Base-by-base conservation (phyloP, 1,284 basidiomycete genomes). In the Butyriboletus appendiculatus region DNA sequence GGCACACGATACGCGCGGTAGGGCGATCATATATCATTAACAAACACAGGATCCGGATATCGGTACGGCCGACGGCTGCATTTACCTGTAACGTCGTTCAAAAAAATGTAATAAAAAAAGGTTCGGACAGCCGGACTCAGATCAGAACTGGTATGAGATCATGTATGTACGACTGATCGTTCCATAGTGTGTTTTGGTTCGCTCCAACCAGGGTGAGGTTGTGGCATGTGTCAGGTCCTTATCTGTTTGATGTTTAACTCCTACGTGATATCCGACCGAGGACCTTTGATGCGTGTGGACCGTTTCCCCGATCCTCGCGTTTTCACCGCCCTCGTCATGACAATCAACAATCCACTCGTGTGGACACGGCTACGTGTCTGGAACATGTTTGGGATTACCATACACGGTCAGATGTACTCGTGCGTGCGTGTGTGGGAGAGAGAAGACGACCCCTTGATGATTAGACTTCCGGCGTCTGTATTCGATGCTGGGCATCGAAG, bases 381-480 rank as follows among this genome's bases (percentile, higher is more conserved):
- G 30, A 55, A 62, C 57, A 34, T 38, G 62, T 64, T 64, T 62
- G 45, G 48, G 18, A 35, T 45, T 24, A 32, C 39, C 35, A 42
- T 43, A 39, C 26, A n/a, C n/a, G n/a, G n/a, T n/a, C 32, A 33
- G 14, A 10, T 11, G 30, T 14, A 32, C 12, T 32, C 30, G 12
- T 32, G 30, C 30, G 12, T 32, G 30, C 5, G 5, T 32, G 30
- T 24, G 40, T 24, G 50, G 9, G 48, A 1, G 28, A 16, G 32
- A 32, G 43, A 32, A 18, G 28, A 33, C 24, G 45, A 28, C 18
- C 37, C 40, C 40, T 43, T 51, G 57, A 46, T 30, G 16, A 46
- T 62, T 59, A 59, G 51, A 62, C 60, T 62, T 59, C 39, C 39
- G 40, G 57, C 22, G 18, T 15, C 46, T 49, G 32, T 48, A 35